A percentile compares a stretch with the other conserved stretches of the same genome.
These are phyloP conservation scores for Luffa aegyptiaca DNA, from an alignment of 306 rosid species.

Conservation along the genomic window DNA sequence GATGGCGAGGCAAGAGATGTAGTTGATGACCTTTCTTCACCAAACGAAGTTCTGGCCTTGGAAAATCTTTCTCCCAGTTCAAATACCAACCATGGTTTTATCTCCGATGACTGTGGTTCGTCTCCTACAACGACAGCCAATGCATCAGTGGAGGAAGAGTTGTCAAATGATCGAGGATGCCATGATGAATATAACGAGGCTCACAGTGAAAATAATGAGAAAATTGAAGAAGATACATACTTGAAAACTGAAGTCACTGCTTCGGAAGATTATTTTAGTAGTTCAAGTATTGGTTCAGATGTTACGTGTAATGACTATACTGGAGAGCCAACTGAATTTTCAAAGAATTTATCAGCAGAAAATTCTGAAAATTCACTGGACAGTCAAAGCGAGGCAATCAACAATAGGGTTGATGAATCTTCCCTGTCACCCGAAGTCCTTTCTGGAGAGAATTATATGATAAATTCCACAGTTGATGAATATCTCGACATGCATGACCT, in stretches of 20 bases:
- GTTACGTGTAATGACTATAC: background rate
- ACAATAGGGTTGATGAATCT: background rate
- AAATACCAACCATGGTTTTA: slow-evolving; percentile 9
- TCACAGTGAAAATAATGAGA: slow-evolving; percentile 12
- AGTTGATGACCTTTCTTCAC: slow-evolving; percentile 18
- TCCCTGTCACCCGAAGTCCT: slow-evolving; percentile 1
- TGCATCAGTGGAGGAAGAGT: slow-evolving; percentile 16
- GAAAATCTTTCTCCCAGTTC: slow-evolving; percentile 26
- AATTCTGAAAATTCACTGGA: background rate
- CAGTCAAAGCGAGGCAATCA: background rate
- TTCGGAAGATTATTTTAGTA: slow-evolving; percentile 16
- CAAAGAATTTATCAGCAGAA: background rate
- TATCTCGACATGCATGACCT: background rate
- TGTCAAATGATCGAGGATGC: slow-evolving; percentile 18
- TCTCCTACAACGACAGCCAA: background rate
- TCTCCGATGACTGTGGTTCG: slow-evolving; percentile 2
- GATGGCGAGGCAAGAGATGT: slow-evolving; percentile 24
- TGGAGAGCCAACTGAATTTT: background rate
- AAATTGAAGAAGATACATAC: slow-evolving; percentile 13
- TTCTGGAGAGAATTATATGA: background rate
- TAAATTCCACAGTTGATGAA: slow-evolving; percentile 5
- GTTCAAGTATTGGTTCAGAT: slow-evolving; percentile 20
- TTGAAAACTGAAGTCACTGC: slow-evolving; percentile 14
- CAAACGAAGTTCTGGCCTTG: slow-evolving; percentile 17
- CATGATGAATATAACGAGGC: slow-evolving; percentile 12